Conservation (phyloP, 2,329 filamentous ascomycete genomes). For the Pseudogymnoascus sp. region DNA sequence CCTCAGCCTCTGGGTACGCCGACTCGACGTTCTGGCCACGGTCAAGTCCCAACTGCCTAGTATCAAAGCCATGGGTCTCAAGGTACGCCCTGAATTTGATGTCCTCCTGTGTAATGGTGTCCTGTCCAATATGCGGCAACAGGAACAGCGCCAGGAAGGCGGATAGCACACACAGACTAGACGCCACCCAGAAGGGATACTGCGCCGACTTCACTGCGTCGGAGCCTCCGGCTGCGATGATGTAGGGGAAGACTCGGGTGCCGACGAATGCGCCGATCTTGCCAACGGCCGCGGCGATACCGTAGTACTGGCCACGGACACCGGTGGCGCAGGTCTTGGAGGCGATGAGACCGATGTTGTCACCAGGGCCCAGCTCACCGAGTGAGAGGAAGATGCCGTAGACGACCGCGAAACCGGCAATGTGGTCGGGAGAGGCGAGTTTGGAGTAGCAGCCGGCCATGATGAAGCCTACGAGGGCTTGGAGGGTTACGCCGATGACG, state of each 20-base stretch:
- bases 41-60: constrained; percentile 42
- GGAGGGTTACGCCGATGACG: constrained; percentile 59
- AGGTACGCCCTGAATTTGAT: constrained; percentile 66
- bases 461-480: constrained; percentile 76
- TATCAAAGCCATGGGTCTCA: constrained; percentile 68
- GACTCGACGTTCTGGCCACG: constrained; percentile 16
- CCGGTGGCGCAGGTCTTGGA: constrained; percentile 84
- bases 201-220: constrained; percentile 63
- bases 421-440: constrained; percentile 58
- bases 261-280: constrained; percentile 82
- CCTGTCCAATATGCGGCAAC: constrained; percentile 71
- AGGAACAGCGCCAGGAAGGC: constrained; percentile 58
- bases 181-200: constrained; percentile 85
- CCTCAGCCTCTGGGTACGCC: neutral
- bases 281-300: constrained; percentile 63
- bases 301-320: constrained; percentile 72
- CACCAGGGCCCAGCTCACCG: constrained; percentile 76
- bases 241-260: constrained; percentile 71
- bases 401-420: constrained; percentile 70
- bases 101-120: constrained; percentile 78
- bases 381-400: constrained; percentile 72
- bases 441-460: constrained; percentile 73
- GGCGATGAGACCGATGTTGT: constrained; percentile 83
- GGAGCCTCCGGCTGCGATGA: constrained; percentile 50
- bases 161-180: constrained; percentile 66